Percentiles rank a stretch among this genome's conserved stretches.
phyloP scores from a whole-genome alignment of 495 filamentous ascomycete genomes.

The Letharia columbiana region DNA sequence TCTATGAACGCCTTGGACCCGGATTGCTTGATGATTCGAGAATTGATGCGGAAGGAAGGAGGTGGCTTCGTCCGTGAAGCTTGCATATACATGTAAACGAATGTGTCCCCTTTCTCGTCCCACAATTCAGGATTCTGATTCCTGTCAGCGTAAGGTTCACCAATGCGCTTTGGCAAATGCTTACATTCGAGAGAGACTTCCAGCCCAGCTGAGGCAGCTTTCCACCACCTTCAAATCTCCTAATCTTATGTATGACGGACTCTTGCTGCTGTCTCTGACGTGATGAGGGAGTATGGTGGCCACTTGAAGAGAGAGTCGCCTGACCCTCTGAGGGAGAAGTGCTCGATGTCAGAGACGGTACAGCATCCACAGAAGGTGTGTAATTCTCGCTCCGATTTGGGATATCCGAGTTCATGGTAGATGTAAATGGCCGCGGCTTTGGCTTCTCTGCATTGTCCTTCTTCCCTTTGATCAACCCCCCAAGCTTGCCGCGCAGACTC shows the following conservation, averaged over 20 bases:
- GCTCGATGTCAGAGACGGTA: constrained; percentile 26
- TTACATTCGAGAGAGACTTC: constrained; percentile 28
- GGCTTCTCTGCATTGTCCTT: constrained; percentile 19
- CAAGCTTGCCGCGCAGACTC: constrained; percentile 26
- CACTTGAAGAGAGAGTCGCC: constrained; percentile 15
- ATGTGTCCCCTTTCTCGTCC: constrained; percentile 27
- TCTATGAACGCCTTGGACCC: constrained; percentile 26
- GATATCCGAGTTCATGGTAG: constrained; percentile 23
- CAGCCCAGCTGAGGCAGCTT: constrained; percentile 28
- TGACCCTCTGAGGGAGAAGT: constrained; percentile 25
- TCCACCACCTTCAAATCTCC: constrained; percentile 27
- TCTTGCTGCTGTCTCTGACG: constrained; percentile 25
- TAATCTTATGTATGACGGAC: constrained; percentile 26
- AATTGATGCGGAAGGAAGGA: constrained; percentile 28
- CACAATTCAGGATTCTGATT: constrained; percentile 28
- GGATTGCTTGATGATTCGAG: constrained; percentile 23
- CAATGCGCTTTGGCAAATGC: neutral
- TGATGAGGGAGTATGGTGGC: constrained; percentile 11
- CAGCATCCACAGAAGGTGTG: constrained; percentile 26
- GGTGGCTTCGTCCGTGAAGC: constrained; percentile 28
- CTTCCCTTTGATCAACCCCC: constrained; percentile 23
- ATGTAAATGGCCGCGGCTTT: constrained; percentile 16
- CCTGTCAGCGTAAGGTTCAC: constrained; percentile 3
- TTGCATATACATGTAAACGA: constrained; percentile 30
- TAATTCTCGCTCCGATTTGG: constrained; percentile 24